Percentiles rank a stretch among this genome's conserved stretches.
Conservation (phyloP, 2,329 filamentous ascomycete species). For the Ceratocystiopsis brevicomis region DNA sequence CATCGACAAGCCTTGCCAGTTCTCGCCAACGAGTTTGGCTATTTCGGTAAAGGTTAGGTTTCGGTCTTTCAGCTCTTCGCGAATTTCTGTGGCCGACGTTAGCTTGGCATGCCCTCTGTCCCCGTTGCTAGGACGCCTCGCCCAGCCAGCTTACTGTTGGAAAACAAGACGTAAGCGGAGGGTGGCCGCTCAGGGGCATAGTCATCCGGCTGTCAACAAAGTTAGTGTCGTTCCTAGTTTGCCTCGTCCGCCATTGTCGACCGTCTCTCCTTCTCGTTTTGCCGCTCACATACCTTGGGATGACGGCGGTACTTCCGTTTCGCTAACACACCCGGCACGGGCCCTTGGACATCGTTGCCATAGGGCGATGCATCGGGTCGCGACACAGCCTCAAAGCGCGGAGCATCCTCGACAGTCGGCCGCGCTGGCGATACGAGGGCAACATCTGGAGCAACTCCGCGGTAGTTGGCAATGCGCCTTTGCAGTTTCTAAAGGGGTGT, state of each 20-base stretch:
- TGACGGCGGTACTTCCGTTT: constrained; percentile 65
- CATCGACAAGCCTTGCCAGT: constrained; percentile 55
- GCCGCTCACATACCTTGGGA: constrained; percentile 37
- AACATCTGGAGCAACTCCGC: constrained; percentile 38
- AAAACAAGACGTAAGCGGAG: constrained; percentile 72
- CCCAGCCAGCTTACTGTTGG: constrained; percentile 40
- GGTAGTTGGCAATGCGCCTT: constrained; percentile 56
- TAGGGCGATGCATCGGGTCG: constrained; percentile 3
- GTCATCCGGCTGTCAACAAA: constrained; percentile 43
- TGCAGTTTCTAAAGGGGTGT: constrained; percentile 48
- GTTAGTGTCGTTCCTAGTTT: not conserved
- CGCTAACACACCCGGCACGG: constrained; percentile 22
- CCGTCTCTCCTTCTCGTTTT: not conserved
- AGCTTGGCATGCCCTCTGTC: not conserved
- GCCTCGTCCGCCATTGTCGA: no score
- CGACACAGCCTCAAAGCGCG: constrained; percentile 23
- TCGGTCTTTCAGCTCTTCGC: constrained; percentile 58
- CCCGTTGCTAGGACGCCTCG: not conserved
- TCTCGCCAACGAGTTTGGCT: constrained; percentile 62
- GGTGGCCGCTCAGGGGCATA: constrained; percentile 64
- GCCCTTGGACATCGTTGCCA: constrained; percentile 24
- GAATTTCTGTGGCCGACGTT: constrained; percentile 35
- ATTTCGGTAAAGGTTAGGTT: constrained; percentile 69
- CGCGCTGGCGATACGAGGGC: constrained; percentile 31
- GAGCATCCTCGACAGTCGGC: constrained; percentile 36